Percentiles rank a stretch among this genome's conserved stretches.
phyloP scores from a whole-genome alignment of 495 filamentous ascomycete genomes.

The Podospora pseudocomata region DNA sequence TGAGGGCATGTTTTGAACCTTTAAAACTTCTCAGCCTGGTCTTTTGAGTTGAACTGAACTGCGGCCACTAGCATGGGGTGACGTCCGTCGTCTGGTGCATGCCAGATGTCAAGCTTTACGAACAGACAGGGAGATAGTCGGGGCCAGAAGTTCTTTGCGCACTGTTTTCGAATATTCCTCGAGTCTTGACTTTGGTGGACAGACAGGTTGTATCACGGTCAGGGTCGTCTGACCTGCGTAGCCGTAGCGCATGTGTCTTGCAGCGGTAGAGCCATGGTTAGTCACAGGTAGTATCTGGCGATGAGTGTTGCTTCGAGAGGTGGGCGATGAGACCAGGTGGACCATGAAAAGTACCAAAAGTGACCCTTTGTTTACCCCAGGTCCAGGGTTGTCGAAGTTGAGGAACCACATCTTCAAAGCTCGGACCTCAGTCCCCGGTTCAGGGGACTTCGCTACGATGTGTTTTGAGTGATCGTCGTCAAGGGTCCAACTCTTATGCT shows the following conservation, averaged over 20 bases:
- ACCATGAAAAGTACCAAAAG: not conserved
- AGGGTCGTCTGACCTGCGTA: not conserved
- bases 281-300: not conserved
- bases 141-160: not conserved
- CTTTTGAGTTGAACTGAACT: not conserved
- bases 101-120: not conserved
- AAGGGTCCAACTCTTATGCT: not conserved
- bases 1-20: not conserved
- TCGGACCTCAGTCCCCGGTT: not conserved
- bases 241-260: not conserved
- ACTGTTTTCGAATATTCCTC: not conserved
- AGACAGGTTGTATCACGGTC: not conserved
- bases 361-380: not conserved
- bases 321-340: not conserved
- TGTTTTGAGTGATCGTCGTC: constrained; percentile 11
- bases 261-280: not conserved
- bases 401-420: not conserved
- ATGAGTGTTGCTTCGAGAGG: not conserved
- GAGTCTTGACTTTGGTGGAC: not conserved
- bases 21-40: not conserved
- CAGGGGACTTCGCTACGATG: constrained; percentile 1
- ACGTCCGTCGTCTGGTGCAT: not conserved
- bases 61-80: not conserved
- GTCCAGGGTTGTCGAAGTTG: not conserved
- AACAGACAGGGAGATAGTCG: not conserved